These are phyloP conservation scores for Puccinia hordei DNA, from an alignment of 1,284 basidiomycete species.

Conservation along the genomic window DNA sequence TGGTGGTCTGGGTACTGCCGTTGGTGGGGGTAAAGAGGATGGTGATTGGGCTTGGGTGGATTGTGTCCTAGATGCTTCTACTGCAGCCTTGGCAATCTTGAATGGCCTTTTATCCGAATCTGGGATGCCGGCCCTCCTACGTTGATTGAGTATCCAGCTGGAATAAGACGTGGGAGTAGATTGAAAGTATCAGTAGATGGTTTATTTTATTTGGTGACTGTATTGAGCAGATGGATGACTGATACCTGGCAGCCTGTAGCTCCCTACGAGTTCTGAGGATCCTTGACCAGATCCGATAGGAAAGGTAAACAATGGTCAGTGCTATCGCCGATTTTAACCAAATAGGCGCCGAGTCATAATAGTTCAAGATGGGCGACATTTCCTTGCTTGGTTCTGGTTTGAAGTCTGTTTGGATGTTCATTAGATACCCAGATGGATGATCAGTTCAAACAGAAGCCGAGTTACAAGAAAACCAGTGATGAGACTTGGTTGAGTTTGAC, in stretches of 20 bases:
- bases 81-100: constrained; percentile 53
- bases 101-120: constrained; percentile 55
- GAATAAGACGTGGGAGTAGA: not conserved
- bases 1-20: too few species aligned
- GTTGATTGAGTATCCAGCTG: constrained; percentile 52
- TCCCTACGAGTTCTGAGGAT: constrained; percentile 23
- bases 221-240: not conserved
- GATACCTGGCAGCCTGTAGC: constrained; percentile 19
- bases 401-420: too few species aligned
- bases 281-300: constrained; percentile 14
- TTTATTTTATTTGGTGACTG: not conserved
- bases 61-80: constrained; percentile 52
- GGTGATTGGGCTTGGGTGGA: not conserved
- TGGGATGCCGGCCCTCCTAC: constrained; percentile 55
- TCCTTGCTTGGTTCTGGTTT: not conserved
- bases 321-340: constrained; percentile 20
- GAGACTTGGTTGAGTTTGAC: too few species aligned
- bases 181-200: not conserved
- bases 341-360: not conserved
- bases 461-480: too few species aligned
- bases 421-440: too few species aligned
- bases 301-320: constrained; percentile 23
- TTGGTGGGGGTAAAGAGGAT: not conserved
- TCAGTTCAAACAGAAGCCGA: too few species aligned
- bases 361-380: not conserved